Base-by-base conservation (phyloP, 2,329 filamentous ascomycete species). In the Colletotrichum sp. region DNA sequence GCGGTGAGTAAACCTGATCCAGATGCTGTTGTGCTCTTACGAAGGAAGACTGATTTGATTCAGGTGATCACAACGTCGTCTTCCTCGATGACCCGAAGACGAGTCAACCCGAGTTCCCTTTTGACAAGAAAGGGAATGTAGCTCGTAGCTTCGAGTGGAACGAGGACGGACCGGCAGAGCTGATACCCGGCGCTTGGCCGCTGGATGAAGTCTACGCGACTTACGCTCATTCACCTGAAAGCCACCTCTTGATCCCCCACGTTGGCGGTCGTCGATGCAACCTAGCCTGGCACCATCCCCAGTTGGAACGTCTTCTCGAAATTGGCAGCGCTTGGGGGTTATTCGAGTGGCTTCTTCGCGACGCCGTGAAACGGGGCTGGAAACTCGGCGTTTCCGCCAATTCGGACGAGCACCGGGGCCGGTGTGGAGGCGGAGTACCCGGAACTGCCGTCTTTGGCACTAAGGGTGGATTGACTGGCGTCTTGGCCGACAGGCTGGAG, bases 141-240 rank as follows among this genome's bases (percentile, higher is more conserved):
- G 83, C 83, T 6, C 77, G 83, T 9, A 83, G 81, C 67, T 85
- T 85, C 68, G 83, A 85, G 75, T 84, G 83, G 82, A 84, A 84
- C 71, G 82, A 84, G 64, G 75, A 84, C 52, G 82, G 82, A 3
- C 82, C 82, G 7, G 79, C 79, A 3, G 81, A 83, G 65, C 77
- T 84, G 24, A 39, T 65, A 5, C 82, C 83, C 0, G 82, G 83
- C 18, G 81, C 84, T 3, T 85, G 83, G 83, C 83, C 83, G 0
- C 78, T 85, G 6, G 84, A 85, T 63, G 83, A 85, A 63, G 78
- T 85, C 1, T 85, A 85, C 68, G 82, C 83, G 24, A 85, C 83
- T 3, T 84, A 85, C 71, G 83, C 82, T 0, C 80, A 83, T 57
- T 76, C 80, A 0, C 78, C 81, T 1, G 81, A 83, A 18, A 76